Percentiles rank a stretch among this genome's conserved stretches.
These are phyloP conservation scores for Urostyla sp. DNA, from an alignment of 73 alveolate species.

Conservation along the genomic window DNA sequence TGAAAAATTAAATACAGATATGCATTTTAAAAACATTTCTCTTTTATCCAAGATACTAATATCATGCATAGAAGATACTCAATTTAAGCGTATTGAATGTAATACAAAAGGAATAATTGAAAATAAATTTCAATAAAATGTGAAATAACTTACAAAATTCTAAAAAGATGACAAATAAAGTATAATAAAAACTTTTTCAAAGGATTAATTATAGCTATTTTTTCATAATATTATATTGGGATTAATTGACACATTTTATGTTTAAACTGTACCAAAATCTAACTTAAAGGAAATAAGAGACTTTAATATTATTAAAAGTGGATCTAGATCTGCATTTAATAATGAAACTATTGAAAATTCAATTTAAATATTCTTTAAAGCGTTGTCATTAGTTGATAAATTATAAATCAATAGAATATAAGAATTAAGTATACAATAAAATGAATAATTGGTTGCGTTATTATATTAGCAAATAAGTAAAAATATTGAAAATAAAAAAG, in stretches of 20 bases:
- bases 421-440: too few relatives aligned
- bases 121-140: background rate
- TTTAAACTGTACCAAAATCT: conserved; percentile 28
- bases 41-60: conserved; percentile 11
- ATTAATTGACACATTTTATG: background rate
- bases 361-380: conserved; percentile 11
- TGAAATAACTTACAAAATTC: background rate
- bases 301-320: conserved; percentile 19
- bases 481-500: too few relatives aligned
- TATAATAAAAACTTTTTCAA: background rate
- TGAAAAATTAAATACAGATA: conserved; percentile 19
- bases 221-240: background rate
- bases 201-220: background rate
- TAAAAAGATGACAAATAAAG: conserved; percentile 27
- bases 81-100: conserved; percentile 6
- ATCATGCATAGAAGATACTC: background rate
- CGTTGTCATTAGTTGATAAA: too few relatives aligned
- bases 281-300: conserved; percentile 25
- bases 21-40: conserved; percentile 22
- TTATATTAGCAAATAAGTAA: too few relatives aligned
- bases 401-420: too few relatives aligned
- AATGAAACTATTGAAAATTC: conserved; percentile 32
- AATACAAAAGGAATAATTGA: background rate
- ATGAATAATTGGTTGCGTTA: too few relatives aligned
- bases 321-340: conserved; percentile 36